A percentile compares a stretch with the other conserved stretches of the same genome.
Evolutionary conservation across 2,329 filamentous ascomycete species (phyloP).

Genomic region (Apiospora pterosperma): DNA sequence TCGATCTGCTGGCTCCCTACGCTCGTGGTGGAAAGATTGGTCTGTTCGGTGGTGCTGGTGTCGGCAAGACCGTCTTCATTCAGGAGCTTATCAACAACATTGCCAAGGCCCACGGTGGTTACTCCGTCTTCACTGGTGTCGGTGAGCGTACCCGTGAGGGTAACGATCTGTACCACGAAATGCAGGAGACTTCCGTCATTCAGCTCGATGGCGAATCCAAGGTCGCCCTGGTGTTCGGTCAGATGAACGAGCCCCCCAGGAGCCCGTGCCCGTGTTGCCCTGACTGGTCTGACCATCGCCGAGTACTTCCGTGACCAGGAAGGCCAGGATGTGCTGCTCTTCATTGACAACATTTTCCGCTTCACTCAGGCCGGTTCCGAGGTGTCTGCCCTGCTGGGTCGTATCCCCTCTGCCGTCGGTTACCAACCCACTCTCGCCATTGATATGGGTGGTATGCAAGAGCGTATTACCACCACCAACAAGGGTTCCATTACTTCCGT

Average conservation of each 20-base stretch:
- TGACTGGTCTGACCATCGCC: conserved; percentile 79
- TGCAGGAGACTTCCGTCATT: conserved; percentile 99
- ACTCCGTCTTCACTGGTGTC: conserved; percentile 99
- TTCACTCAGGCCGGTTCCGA: conserved; percentile 99
- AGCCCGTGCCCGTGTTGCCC: conserved; percentile 98
- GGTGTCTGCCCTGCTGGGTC: conserved; percentile 97
- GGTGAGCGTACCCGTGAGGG: conserved; percentile 99
- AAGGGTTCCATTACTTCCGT: conserved; percentile 99
- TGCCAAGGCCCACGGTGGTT: conserved; percentile 99
- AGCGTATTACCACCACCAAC: conserved; percentile 99
- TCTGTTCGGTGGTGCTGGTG: conserved; percentile 99
- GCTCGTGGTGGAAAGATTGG: conserved; percentile 99
- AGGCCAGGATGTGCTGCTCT: conserved; percentile 96
- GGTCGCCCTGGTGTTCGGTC: conserved; percentile 98
- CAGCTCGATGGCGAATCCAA: conserved; percentile 99
- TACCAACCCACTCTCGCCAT: conserved; percentile 98
- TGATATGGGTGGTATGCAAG: conserved; percentile 99
- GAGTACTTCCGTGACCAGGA: conserved; percentile 77
- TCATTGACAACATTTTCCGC: conserved; percentile 99
- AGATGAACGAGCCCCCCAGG: conserved; percentile 99
- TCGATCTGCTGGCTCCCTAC: conserved; percentile 97
- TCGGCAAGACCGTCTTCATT: conserved; percentile 99
- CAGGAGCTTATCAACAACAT: conserved; percentile 99
- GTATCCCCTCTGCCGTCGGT: conserved; percentile 99
- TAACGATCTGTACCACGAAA: conserved; percentile 99